A percentile compares a stretch with the other conserved stretches of the same genome.
Evolutionary conservation across 1,139 yeast species (phyloP).

Genomic region (Yamadazyma jaroonii): DNA sequence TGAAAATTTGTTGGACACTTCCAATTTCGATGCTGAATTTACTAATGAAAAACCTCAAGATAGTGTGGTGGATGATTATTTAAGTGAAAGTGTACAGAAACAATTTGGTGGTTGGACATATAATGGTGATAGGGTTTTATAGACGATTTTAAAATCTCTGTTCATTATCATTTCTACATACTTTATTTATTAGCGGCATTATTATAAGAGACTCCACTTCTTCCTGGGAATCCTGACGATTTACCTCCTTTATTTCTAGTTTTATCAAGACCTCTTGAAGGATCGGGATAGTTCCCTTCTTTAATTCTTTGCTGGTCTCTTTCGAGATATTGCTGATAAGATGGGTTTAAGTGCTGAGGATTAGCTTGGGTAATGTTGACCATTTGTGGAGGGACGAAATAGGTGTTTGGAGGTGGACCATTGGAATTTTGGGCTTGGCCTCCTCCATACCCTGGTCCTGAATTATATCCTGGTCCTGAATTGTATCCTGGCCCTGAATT

Average conservation of each 20-base stretch:
- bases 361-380: constrained; percentile 38
- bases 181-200: constrained; percentile 28
- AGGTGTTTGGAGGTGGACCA: constrained; percentile 4
- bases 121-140: constrained; percentile 52
- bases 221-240: constrained; percentile 33
- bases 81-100: constrained; percentile 87
- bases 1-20: constrained; percentile 80
- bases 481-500: background rate
- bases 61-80: constrained; percentile 88
- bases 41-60: constrained; percentile 93
- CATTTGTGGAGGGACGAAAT: constrained; percentile 23
- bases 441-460: background rate
- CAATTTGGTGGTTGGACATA: constrained; percentile 99
- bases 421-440: background rate
- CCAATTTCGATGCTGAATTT: constrained; percentile 90
- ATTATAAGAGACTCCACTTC: constrained; percentile 37
- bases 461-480: no score
- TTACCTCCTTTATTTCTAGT: constrained; percentile 24
- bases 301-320: constrained; percentile 33
- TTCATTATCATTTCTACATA: background rate
- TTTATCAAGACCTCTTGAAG: constrained; percentile 10
- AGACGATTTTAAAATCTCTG: constrained; percentile 1
- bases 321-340: constrained; percentile 32
- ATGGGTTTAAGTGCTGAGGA: constrained; percentile 36
- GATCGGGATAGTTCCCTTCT: constrained; percentile 32